phyloP scores from a whole-genome alignment of 1,139 yeast genomes.

The Pichia sp. region DNA sequence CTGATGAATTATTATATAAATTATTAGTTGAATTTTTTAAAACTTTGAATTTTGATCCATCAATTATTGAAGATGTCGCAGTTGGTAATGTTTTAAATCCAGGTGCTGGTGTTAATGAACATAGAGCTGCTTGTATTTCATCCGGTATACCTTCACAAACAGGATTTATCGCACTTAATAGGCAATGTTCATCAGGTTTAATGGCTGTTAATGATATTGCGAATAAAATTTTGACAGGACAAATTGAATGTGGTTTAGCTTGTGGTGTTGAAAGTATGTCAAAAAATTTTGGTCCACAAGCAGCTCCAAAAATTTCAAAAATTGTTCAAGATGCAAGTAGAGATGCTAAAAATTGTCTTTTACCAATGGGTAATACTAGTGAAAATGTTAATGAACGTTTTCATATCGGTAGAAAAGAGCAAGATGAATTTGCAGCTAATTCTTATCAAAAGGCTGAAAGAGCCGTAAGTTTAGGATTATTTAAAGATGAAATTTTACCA shows the following conservation, averaged over 20 bases:
- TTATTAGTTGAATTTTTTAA: constrained; percentile 90
- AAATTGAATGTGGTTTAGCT: constrained; percentile 86
- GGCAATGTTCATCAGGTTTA: constrained; percentile 93
- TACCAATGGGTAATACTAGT: constrained; percentile 91
- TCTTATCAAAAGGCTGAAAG: constrained; percentile 81
- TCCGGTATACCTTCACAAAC: constrained; percentile 67
- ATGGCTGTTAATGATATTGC: constrained; percentile 89
- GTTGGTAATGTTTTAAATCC: constrained; percentile 81
- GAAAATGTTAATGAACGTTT: constrained; percentile 68
- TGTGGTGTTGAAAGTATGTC: constrained; percentile 95
- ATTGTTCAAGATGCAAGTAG: constrained; percentile 34
- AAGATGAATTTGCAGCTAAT: constrained; percentile 81
- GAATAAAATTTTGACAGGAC: constrained; percentile 79
- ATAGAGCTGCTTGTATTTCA: constrained; percentile 74
- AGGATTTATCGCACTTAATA: constrained; percentile 78
- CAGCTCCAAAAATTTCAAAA: constrained; percentile 58
- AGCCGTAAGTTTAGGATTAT: constrained; percentile 66
- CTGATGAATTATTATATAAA: constrained; percentile 54
- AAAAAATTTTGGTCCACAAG: constrained; percentile 68
- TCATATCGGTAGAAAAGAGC: constrained; percentile 59
- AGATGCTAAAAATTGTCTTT: constrained; percentile 57
- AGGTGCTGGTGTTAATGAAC: constrained; percentile 92
- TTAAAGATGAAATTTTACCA: constrained; percentile 83
- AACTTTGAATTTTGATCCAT: constrained; percentile 79
- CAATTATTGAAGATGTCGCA: constrained; percentile 78